A percentile compares a stretch with the other conserved stretches of the same genome.
Conservation (phyloP, 331 rosid species). For the Pyrus hybrid region DNA sequence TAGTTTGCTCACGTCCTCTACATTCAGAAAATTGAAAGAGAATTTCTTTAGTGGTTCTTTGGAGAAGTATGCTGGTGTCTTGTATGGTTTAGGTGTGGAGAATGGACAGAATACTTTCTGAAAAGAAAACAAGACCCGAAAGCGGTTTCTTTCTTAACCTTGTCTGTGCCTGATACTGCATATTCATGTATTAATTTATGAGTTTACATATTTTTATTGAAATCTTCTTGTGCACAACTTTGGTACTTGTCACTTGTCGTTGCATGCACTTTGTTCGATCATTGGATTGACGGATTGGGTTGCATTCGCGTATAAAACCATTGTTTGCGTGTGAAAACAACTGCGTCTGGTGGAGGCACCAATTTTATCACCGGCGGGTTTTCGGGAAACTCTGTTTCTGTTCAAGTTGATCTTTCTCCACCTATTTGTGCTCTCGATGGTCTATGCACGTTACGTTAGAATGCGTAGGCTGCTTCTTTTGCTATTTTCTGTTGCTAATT, state of each 20-base stretch:
- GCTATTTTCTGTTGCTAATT: too few species aligned
- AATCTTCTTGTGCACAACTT: neutral
- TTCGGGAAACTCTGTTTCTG: too few species aligned
- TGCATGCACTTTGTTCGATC: neutral
- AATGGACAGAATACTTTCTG: slow-evolving; percentile 13
- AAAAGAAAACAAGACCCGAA: neutral
- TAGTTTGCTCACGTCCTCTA: slow-evolving; percentile 38
- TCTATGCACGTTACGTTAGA: too few species aligned
- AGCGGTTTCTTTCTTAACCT: neutral
- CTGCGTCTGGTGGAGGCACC: neutral
- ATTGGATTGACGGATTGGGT: neutral
- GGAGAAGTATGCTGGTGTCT: slow-evolving; percentile 37
- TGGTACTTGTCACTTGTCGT: neutral
- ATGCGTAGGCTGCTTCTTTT: too few species aligned
- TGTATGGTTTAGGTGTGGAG: slow-evolving; percentile 41
- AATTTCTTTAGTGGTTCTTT: slow-evolving; percentile 34
- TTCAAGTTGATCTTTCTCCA: too few species aligned
- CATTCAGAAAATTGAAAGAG: slow-evolving; percentile 34
- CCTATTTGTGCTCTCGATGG: too few species aligned
- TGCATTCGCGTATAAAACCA: neutral
- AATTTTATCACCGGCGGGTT: too few species aligned
- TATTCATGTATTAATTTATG: slow-evolving; percentile 4
- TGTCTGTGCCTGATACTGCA: neutral
- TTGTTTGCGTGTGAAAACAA: neutral
- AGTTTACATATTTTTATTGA: neutral